Evolutionary conservation across 2,329 filamentous ascomycete species (phyloP).

Genomic region (Hypoxylon sp.): DNA sequence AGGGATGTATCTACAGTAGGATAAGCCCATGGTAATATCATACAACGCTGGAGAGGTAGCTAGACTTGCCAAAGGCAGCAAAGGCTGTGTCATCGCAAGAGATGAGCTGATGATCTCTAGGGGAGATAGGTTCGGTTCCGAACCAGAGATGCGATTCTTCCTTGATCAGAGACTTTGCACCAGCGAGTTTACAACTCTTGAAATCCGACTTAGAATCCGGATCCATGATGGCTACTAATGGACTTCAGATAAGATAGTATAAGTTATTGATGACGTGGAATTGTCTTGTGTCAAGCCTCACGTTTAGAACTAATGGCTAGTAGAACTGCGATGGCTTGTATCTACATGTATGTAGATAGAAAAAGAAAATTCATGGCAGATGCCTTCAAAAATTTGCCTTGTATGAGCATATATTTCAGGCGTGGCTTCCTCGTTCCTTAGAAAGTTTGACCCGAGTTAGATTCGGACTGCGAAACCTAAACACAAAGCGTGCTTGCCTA

Average conservation of each 20-base stretch:
- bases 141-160: background rate
- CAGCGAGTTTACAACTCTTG: background rate
- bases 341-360: too few relatives aligned
- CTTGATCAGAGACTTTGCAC: background rate
- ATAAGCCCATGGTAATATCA: background rate
- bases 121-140: background rate
- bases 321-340: background rate
- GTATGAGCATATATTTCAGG: background rate
- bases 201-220: background rate
- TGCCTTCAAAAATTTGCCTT: too few relatives aligned
- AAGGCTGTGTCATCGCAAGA: background rate
- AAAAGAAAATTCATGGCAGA: too few relatives aligned
- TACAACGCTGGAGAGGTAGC: background rate
- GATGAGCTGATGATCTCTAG: background rate
- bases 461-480: too few relatives aligned
- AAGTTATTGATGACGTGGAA: background rate
- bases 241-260: background rate
- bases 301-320: background rate
- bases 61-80: background rate
- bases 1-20: background rate
- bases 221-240: background rate
- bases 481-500: too few relatives aligned
- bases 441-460: background rate
- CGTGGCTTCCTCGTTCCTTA: background rate
- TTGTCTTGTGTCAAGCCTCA: background rate